Conservation (phyloP, 495 filamentous ascomycete species). For the Chaetomium fimeti region DNA sequence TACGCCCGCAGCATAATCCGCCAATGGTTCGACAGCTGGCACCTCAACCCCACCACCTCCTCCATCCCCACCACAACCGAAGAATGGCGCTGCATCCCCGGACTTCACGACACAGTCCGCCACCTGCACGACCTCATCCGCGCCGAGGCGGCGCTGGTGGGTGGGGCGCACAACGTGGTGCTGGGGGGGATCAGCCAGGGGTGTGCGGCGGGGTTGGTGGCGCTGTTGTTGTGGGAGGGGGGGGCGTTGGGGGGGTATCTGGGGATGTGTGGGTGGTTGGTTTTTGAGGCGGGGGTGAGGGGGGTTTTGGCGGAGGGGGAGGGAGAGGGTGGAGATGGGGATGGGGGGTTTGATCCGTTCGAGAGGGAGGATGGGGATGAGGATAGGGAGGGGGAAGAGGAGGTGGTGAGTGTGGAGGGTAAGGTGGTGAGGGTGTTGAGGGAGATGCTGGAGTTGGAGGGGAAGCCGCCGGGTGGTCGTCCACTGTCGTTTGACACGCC, state of each 20-base stretch:
- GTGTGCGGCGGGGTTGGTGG: conserved; percentile 47
- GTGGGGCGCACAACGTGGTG: conserved; percentile 42
- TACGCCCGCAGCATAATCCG: conserved; percentile 47
- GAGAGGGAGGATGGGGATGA: conserved; percentile 26
- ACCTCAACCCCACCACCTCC: conserved; percentile 31
- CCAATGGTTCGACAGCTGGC: conserved; percentile 58
- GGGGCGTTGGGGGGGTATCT: conserved; percentile 38
- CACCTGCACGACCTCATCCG: conserved; percentile 45
- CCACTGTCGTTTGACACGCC: conserved; percentile 30
- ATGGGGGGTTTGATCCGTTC: conserved; percentile 33
- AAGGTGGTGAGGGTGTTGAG: conserved; percentile 25
- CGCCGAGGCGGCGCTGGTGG: conserved; percentile 33
- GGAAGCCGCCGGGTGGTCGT: conserved; percentile 1
- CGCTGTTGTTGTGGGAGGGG: conserved; percentile 42
- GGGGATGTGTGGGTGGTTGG: conserved; percentile 59
- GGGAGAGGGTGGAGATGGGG: conserved; percentile 17
- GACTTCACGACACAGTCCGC: conserved; percentile 42
- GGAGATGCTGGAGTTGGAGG: conserved; percentile 29
- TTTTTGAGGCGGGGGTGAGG: conserved; percentile 42
- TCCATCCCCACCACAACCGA: not conserved
- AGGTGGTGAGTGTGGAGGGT: conserved; percentile 22
- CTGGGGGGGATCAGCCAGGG: conserved; percentile 58
- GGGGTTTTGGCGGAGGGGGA: conserved; percentile 27
- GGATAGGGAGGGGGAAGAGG: conserved; percentile 21
- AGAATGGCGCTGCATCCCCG: conserved; percentile 41